Evolutionary conservation across 2,329 filamentous ascomycete species (phyloP).

Genomic region (Aspergillus hortae): DNA sequence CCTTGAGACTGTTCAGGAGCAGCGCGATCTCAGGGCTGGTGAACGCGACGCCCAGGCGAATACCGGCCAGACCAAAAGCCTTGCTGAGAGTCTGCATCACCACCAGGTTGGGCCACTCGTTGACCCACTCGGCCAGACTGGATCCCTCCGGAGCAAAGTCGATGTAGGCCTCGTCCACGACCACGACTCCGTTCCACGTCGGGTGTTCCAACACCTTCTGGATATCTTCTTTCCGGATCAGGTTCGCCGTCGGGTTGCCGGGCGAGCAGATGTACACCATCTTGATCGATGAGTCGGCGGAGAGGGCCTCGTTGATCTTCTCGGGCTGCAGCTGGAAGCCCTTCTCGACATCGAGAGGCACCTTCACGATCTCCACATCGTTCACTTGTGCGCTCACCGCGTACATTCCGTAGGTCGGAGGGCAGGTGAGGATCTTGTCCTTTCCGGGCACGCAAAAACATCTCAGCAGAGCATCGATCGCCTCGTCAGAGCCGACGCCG

Average conservation of each 20-base stretch:
- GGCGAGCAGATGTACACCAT: slow-evolving; percentile 90
- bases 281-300: slow-evolving; percentile 68
- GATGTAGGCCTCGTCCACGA: slow-evolving; percentile 94
- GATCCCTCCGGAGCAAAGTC: slow-evolving; percentile 80
- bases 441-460: slow-evolving; percentile 85
- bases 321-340: slow-evolving; percentile 70
- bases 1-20: slow-evolving; percentile 88
- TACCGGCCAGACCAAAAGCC: slow-evolving; percentile 91
- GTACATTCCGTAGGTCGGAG: slow-evolving; percentile 99
- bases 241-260: slow-evolving; percentile 84
- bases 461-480: slow-evolving; percentile 87
- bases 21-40: slow-evolving; percentile 68
- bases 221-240: slow-evolving; percentile 74
- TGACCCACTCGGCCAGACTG: slow-evolving; percentile 86
- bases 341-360: slow-evolving; percentile 72
- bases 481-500: slow-evolving; percentile 93
- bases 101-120: slow-evolving; percentile 89
- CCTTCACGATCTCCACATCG: slow-evolving; percentile 78
- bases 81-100: slow-evolving; percentile 99
- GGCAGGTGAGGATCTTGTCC: slow-evolving; percentile 91
- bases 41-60: slow-evolving; percentile 84
- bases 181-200: slow-evolving; percentile 90
- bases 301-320: slow-evolving; percentile 64
- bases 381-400: slow-evolving; percentile 90
- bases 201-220: slow-evolving; percentile 73